These are phyloP conservation scores for Daldinia sp. DNA, from an alignment of 2,329 filamentous ascomycete genomes.

Conservation along the genomic window DNA sequence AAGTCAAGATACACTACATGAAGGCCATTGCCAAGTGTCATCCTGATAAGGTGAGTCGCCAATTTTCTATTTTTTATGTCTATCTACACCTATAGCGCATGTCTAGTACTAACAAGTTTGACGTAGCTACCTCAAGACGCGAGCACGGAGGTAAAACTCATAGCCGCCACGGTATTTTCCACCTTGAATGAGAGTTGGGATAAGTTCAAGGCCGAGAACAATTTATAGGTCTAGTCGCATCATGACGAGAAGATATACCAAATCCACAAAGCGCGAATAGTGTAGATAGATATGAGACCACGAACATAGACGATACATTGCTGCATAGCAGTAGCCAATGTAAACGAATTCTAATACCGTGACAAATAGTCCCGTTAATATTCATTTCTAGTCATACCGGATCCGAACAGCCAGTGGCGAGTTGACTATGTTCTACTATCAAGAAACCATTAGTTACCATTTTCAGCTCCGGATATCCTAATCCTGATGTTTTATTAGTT, in stretches of 20 bases:
- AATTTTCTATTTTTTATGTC: background rate
- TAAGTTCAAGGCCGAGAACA: constrained; percentile 77
- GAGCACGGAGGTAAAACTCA: constrained; percentile 73
- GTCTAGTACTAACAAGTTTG: constrained; percentile 34
- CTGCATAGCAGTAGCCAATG: constrained; percentile 10
- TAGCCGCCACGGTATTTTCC: constrained; percentile 74
- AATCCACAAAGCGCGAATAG: constrained; percentile 14
- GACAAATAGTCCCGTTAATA: background rate
- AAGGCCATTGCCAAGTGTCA: constrained; percentile 99
- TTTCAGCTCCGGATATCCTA: constrained; percentile 16
- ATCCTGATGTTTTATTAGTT: constrained; percentile 11
- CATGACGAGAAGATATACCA: constrained; percentile 18
- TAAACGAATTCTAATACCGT: constrained; percentile 16
- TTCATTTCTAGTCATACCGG: background rate
- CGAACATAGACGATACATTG: constrained; percentile 27
- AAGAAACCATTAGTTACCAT: constrained; percentile 8
- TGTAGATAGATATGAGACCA: constrained; percentile 40
- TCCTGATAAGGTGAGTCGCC: constrained; percentile 88
- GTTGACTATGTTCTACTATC: background rate
- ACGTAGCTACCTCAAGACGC: constrained; percentile 72
- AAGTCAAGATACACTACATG: constrained; percentile 99
- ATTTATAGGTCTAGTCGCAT: constrained; percentile 58
- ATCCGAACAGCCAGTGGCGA: constrained; percentile 17
- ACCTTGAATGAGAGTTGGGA: constrained; percentile 80
- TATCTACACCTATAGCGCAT: constrained; percentile 14